Base-by-base conservation (phyloP, 73 alveolate species). In the Breviolum minutum region DNA sequence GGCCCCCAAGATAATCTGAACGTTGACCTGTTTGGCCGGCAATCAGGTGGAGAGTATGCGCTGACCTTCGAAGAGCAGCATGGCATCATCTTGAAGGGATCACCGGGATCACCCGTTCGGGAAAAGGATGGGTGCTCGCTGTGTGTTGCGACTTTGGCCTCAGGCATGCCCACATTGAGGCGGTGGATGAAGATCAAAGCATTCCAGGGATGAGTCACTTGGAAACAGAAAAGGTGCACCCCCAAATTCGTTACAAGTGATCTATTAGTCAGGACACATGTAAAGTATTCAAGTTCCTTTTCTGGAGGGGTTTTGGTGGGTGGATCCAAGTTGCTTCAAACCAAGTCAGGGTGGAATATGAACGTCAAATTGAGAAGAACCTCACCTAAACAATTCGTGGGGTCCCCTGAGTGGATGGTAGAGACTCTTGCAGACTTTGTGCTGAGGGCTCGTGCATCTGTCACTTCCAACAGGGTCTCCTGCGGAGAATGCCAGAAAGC, bases 51-150 rank as follows among this genome's bases (percentile, higher is more conserved):
- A 27, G 99, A 94, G 71, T 83, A n/a, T 48, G 99, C 81, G 81
- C 74, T 94, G 40, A 29, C 80, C 76, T 94, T 94, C 74, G 99
- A 94, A 40, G 99, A 94, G 99, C 61, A n/a, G 63, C 73, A 7
- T 40, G 54, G 54, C 54, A 40, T n/a, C 82, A 60, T 61, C 26
- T 26, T 27, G 94, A 83, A 48, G 61, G 6, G 32, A 73, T 63
- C 62, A n/a, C 40, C 19, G 4, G 63, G 20, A 12, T 61, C 17
- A 68, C 77, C 77, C n/a, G 1, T 68, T 68, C 74, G 74, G 74
- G 74, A 66, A 11, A 66, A 66, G 74, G 74, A 17, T 11, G 74
- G 74, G 77, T 14, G 77, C 4, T 22, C 77, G 60, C 85, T 14
- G 85, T 14, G 48, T 74, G 85, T 68, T 22, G n/a, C n/a, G 77